Evolutionary conservation across 352 stramenopile species (phyloP), one percentile per base, ranked within the genome.

Genomic region (Thalassiosira livingstoniorum): DNA sequence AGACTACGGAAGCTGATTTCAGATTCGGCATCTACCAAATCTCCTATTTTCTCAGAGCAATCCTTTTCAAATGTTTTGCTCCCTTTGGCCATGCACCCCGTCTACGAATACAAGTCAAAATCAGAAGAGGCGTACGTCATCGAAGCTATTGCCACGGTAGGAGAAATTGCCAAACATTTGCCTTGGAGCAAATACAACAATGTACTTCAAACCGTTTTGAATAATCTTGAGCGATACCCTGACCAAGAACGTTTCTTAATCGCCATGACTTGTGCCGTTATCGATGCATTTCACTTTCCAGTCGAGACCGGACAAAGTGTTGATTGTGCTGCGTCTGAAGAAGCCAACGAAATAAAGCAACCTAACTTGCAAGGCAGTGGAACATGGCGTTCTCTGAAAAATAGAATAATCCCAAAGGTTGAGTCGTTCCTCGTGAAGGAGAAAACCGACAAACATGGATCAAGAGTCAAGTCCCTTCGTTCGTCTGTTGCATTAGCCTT

Each of bases 251-350:
- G 87, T 53, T 94, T 90, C 71, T 85, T 95, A n/a, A 86, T 95
- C 71, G 87, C 78, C 13, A 92, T 96, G 3, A 94, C 99, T 64
- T 99, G 97, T 80, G 82, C 94, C 2, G 95, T 98, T 23, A 94
- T 99, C 61, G 97, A 99, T 88, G 90, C 95, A 65, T 99, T 99
- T 83, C 96, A 99, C 87, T 99, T 99, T 87, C 90, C 96, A 71
- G 55, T 96, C 25, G 80, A 83, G 47, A 79, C 47, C 3, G 70
- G 62, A 54, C 42, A 57, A 64, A 45, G 18, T 45, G 39, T 62
- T 61, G 69, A 75, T 3, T 86, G 86, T 15, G 85, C 85, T 39
- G 37, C 4, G 21, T 32, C 11, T 23, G 23, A 45, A 42, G 35
- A 58, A 68, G 37, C 4, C 23, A 54, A 54, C 43, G 37, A 34